phyloP scores from a whole-genome alignment of 768 basidiomycete genomes.

The Mycena pura region DNA sequence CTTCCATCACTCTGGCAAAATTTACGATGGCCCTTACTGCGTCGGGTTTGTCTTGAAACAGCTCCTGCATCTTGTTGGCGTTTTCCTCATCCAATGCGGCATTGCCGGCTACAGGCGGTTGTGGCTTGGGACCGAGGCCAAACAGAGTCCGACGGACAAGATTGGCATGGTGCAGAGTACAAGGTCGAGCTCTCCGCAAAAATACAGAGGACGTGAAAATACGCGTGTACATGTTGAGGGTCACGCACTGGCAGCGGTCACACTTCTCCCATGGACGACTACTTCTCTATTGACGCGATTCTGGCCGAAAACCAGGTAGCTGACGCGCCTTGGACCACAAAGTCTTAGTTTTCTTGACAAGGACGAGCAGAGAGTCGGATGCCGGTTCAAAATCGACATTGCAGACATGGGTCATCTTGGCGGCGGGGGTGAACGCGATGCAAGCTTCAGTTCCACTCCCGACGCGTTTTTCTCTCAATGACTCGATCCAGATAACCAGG shows the following conservation, averaged over 20 bases:
- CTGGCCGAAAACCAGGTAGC: slow-evolving; percentile 89
- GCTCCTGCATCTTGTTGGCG: not conserved
- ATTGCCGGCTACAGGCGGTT: not conserved
- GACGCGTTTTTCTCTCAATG: slow-evolving; percentile 18
- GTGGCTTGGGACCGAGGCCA: slow-evolving; percentile 7
- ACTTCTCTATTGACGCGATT: slow-evolving; percentile 91
- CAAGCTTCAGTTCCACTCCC: slow-evolving; percentile 41
- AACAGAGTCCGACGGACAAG: slow-evolving; percentile 11
- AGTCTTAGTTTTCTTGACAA: not conserved
- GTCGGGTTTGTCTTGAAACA: slow-evolving; percentile 23
- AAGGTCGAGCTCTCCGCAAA: slow-evolving; percentile 6
- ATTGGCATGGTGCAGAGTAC: not conserved
- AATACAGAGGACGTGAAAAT: slow-evolving; percentile 8
- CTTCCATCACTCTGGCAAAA: slow-evolving; percentile 18
- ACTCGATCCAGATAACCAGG: slow-evolving; percentile 69
- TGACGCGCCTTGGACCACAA: slow-evolving; percentile 7
- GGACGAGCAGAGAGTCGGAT: slow-evolving; percentile 80
- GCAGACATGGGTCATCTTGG: slow-evolving; percentile 89
- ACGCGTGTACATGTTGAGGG: not conserved
- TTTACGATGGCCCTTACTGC: slow-evolving; percentile 14
- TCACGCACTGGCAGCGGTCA: slow-evolving; percentile 14
- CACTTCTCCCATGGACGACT: slow-evolving; percentile 37
- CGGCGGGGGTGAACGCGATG: slow-evolving; percentile 85
- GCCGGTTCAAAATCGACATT: slow-evolving; percentile 88
- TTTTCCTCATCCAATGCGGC: slow-evolving; percentile 1